These are phyloP conservation scores for Brachypodium distachyon DNA, from an alignment of 202 grass and related monocot genomes.

Conservation along the genomic window DNA sequence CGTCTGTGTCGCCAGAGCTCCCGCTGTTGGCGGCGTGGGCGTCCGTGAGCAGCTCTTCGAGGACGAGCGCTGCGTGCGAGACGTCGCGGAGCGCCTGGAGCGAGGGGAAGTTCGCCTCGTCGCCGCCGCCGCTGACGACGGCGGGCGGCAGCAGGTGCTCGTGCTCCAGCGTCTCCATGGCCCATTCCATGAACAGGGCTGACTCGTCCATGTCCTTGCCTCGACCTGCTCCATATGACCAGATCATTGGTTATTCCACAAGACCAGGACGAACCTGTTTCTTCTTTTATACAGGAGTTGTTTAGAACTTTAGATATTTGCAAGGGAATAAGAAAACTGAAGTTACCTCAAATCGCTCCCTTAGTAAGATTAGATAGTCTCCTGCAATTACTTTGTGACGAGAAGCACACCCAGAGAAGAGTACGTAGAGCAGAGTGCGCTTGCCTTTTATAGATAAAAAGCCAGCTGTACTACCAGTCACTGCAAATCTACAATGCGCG, in stretches of 20 bases:
- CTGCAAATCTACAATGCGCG: no score
- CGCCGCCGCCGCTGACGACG: neutral
- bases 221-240: neutral
- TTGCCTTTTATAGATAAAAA: slow-evolving; percentile 1
- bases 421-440: neutral
- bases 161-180: slow-evolving; percentile 20
- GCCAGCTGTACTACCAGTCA: neutral
- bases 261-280: neutral
- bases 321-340: no score
- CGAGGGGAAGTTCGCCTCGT: slow-evolving; percentile 18
- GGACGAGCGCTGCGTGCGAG: neutral
- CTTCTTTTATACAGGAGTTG: no score
- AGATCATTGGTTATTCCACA: neutral
- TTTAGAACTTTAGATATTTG: no score
- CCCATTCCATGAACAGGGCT: slow-evolving; percentile 34
- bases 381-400: neutral
- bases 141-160: slow-evolving; percentile 2
- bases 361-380: neutral
- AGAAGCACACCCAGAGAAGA: neutral
- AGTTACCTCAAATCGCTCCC: neutral
- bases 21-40: slow-evolving; percentile 7
- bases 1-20: slow-evolving; percentile 19
- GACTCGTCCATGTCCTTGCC: slow-evolving; percentile 14
- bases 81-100: slow-evolving; percentile 18
- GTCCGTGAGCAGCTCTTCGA: neutral